Evolutionary conservation across 2,329 filamentous ascomycete genomes (phyloP).

Genomic region (Monosporascus sp.): DNA sequence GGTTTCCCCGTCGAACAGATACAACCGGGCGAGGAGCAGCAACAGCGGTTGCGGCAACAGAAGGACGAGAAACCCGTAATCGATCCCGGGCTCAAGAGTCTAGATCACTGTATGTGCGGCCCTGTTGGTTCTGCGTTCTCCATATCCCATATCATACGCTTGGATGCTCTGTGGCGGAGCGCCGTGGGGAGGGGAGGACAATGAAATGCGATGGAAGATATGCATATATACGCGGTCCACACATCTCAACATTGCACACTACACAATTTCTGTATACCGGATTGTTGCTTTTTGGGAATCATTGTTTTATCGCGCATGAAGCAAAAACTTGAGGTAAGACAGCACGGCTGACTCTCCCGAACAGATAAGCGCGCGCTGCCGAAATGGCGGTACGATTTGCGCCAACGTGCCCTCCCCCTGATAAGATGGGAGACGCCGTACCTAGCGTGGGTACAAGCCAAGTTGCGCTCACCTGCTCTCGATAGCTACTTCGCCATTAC

Average conservation of each 20-base stretch:
- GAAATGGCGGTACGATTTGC: slow-evolving; percentile 79
- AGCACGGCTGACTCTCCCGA: slow-evolving; percentile 1
- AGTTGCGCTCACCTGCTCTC: slow-evolving; percentile 73
- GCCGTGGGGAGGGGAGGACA: too few species aligned
- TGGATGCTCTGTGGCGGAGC: too few species aligned
- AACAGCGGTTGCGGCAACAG: slow-evolving; percentile 9
- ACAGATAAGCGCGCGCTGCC: slow-evolving; percentile 79
- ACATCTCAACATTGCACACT: too few species aligned
- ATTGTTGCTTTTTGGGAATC: not conserved
- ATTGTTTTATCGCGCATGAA: not conserved
- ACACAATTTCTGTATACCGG: too few species aligned
- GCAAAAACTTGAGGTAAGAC: too few species aligned
- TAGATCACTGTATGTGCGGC: slow-evolving; percentile 64
- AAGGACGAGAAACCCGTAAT: slow-evolving; percentile 27
- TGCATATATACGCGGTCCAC: too few species aligned
- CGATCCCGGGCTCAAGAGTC: slow-evolving; percentile 74
- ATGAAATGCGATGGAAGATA: too few species aligned
- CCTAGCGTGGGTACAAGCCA: slow-evolving; percentile 79
- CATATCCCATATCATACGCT: slow-evolving; percentile 1
- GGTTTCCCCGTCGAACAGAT: slow-evolving; percentile 21
- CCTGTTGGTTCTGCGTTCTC: slow-evolving; percentile 5
- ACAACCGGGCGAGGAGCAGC: slow-evolving; percentile 14
- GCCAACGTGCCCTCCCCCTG: slow-evolving; percentile 76
- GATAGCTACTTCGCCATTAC: slow-evolving; percentile 97
- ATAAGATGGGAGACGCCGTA: slow-evolving; percentile 94